A percentile compares a stretch with the other conserved stretches of the same genome.
These are phyloP conservation scores for Perkinsus marinus DNA, from an alignment of 169 alveolate genomes.

Conservation along the genomic window DNA sequence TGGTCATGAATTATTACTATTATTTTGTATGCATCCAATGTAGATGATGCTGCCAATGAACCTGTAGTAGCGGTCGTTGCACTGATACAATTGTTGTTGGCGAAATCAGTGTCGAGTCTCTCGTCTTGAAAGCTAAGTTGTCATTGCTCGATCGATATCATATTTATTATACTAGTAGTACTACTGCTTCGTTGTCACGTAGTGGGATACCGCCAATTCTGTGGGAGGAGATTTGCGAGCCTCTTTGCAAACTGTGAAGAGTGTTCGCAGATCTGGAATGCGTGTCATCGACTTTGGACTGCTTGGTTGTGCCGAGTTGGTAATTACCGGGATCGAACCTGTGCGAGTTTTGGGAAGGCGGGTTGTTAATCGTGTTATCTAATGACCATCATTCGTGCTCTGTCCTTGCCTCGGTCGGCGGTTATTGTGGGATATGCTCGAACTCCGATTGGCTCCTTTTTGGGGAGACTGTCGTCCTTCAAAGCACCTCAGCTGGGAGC, in stretches of 20 bases:
- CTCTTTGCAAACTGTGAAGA: too few species aligned
- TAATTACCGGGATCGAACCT: background rate
- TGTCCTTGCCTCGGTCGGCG: conserved; percentile 20
- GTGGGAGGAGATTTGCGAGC: too few species aligned
- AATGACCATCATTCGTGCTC: background rate
- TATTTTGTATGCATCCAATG: background rate
- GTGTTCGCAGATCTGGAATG: too few species aligned
- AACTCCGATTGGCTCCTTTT: background rate
- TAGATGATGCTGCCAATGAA: too few species aligned
- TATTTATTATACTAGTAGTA: too few species aligned
- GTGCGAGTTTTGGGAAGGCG: background rate
- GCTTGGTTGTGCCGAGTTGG: background rate
- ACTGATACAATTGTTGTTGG: too few species aligned
- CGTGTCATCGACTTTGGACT: background rate
- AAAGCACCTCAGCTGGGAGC: background rate
- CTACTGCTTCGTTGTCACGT: too few species aligned
- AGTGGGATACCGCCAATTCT: too few species aligned
- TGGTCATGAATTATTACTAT: background rate
- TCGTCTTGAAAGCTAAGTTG: too few species aligned
- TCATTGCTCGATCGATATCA: too few species aligned
- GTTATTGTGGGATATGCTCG: background rate
- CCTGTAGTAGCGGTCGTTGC: too few species aligned
- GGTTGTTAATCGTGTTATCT: background rate
- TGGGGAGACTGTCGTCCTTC: background rate
- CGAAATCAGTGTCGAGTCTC: too few species aligned